These are phyloP conservation scores for Prinsepia uniflora DNA, from an alignment of 306 rosid genomes.

Conservation along the genomic window DNA sequence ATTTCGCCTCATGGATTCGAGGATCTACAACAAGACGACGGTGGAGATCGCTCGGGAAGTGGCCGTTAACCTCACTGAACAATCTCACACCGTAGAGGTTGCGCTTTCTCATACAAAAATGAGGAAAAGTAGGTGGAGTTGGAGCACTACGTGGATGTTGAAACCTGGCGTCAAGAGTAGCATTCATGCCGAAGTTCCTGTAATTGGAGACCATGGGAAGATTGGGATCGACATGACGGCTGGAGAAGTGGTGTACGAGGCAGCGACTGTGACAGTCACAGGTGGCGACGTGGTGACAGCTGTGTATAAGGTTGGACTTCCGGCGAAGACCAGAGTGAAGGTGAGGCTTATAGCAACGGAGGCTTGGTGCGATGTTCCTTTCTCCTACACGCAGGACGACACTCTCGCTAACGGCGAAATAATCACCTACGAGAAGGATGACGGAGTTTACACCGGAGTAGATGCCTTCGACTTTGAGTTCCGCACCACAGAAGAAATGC, in stretches of 20 bases:
- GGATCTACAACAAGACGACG: background rate
- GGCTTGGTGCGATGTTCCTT: slow-evolving; percentile 10
- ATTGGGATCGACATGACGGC: background rate
- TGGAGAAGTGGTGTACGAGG: background rate
- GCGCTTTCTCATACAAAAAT: background rate
- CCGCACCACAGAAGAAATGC: background rate
- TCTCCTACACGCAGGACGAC: slow-evolving; percentile 11
- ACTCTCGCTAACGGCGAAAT: slow-evolving; percentile 5
- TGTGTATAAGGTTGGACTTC: background rate
- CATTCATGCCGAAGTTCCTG: background rate
- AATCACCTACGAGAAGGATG: background rate
- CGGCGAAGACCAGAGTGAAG: background rate
- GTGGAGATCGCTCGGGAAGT: background rate
- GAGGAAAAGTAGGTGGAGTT: slow-evolving; percentile 1
- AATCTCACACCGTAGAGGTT: background rate
- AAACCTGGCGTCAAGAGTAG: background rate
- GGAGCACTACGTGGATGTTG: background rate
- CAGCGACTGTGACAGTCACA: background rate
- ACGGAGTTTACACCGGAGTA: slow-evolving; percentile 11
- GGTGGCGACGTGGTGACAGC: background rate
- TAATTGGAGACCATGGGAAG: background rate
- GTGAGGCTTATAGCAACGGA: background rate
- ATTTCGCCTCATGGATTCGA: background rate
- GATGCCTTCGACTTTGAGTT: background rate
- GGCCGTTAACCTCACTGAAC: background rate